phyloP scores from a whole-genome alignment of 2,329 filamentous ascomycete species.

The Phialophora verrucosa region DNA sequence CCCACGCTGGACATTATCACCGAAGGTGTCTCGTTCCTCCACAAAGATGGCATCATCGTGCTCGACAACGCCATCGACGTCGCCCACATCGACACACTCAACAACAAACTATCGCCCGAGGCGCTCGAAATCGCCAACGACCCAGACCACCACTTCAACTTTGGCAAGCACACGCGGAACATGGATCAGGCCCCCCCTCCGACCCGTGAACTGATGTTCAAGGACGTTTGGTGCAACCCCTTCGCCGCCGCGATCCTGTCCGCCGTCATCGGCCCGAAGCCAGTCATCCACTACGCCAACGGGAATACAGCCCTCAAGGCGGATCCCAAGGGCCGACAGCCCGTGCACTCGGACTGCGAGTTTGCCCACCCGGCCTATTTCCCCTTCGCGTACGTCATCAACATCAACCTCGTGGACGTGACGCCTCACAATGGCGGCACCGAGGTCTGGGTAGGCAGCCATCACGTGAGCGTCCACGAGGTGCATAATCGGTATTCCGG shows the following conservation, averaged over 20 bases:
- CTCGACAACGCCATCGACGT: constrained; percentile 47
- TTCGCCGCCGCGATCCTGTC: constrained; percentile 46
- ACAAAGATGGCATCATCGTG: constrained; percentile 48
- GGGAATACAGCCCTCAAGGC: constrained; percentile 51
- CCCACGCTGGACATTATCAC: constrained; percentile 36
- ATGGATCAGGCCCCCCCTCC: constrained; percentile 51
- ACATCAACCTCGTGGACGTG: constrained; percentile 55
- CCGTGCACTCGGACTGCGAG: constrained; percentile 51
- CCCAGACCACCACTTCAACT: constrained; percentile 42
- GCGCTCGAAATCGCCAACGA: constrained; percentile 44
- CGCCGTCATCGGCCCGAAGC: constrained; percentile 47
- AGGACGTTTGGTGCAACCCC: constrained; percentile 49
- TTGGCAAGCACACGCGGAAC: constrained; percentile 46
- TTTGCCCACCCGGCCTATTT: constrained; percentile 57
- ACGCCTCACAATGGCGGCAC: constrained; percentile 56
- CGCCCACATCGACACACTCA: constrained; percentile 44
- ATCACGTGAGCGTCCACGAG: constrained; percentile 47
- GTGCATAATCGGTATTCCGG: constrained; percentile 36
- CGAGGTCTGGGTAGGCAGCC: constrained; percentile 59
- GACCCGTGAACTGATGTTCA: constrained; percentile 44
- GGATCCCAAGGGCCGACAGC: constrained; percentile 45
- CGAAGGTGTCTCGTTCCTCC: constrained; percentile 40
- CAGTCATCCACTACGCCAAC: constrained; percentile 48
- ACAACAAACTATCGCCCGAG: constrained; percentile 41
- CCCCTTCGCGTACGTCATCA: constrained; percentile 56